Percentiles rank a stretch among this genome's conserved stretches.
phyloP scores from a whole-genome alignment of 495 filamentous ascomycete species.

The Rusavskia elegans region DNA sequence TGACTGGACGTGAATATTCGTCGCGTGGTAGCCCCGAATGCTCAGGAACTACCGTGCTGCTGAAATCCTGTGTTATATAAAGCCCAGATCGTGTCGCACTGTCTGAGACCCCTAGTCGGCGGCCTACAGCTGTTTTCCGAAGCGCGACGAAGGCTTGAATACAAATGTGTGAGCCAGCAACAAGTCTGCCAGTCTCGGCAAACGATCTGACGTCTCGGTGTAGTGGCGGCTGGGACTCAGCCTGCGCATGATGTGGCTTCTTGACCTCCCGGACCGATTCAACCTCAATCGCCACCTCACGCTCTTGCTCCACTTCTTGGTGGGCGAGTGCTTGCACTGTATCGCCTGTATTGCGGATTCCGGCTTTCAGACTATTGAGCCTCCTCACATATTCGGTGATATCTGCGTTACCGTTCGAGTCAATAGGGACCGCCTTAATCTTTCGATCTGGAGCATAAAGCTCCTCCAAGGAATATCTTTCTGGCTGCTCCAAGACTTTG shows the following conservation, averaged over 20 bases:
- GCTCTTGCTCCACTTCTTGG: constrained; percentile 31
- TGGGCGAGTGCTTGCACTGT: constrained; percentile 21
- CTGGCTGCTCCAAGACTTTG: constrained; percentile 20
- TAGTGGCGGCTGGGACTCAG: constrained; percentile 13
- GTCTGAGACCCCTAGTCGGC: too few species aligned
- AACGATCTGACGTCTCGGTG: constrained; percentile 23
- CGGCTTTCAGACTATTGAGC: constrained; percentile 7
- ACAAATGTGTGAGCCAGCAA: constrained; percentile 4
- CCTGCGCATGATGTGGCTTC: constrained; percentile 13
- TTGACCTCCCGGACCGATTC: constrained; percentile 25
- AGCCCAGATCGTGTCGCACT: too few species aligned
- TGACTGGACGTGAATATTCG: constrained; percentile 21
- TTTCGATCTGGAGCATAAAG: constrained; percentile 23
- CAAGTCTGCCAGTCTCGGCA: constrained; percentile 21
- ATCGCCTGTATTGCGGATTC: constrained; percentile 14
- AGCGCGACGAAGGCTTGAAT: neutral
- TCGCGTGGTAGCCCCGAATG: neutral
- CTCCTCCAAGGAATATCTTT: constrained; percentile 28
- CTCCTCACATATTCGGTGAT: too few species aligned
- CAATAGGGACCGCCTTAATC: constrained; percentile 2
- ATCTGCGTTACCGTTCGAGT: too few species aligned
- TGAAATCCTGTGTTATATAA: neutral
- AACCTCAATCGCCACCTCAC: constrained; percentile 25
- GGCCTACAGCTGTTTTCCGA: too few species aligned
- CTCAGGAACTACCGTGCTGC: neutral